These are phyloP conservation scores for Adiantum capillusveneris DNA, from an alignment of 75 land plant species.

Conservation along the genomic window DNA sequence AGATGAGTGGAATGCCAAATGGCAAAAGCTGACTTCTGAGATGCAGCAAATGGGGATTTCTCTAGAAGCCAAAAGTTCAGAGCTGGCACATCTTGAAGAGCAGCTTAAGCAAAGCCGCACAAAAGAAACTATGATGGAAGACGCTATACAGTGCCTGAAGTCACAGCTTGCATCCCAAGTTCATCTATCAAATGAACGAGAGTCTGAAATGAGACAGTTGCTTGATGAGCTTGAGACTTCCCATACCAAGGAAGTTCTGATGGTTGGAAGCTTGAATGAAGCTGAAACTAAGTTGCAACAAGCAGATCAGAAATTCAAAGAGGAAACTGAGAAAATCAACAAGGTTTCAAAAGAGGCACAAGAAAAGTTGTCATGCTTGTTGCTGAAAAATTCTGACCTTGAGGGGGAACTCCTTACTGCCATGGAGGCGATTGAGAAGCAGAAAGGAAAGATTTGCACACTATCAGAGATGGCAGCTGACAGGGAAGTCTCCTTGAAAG, in stretches of 20 bases:
- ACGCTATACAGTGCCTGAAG: slow-evolving; percentile 13
- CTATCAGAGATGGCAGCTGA: slow-evolving; percentile 1
- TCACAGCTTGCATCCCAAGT: slow-evolving; percentile 8
- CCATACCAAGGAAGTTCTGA: slow-evolving; percentile 1
- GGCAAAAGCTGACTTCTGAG: slow-evolving; percentile 5
- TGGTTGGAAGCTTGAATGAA: slow-evolving; percentile 1
- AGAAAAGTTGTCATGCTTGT: background rate
- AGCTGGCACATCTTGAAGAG: slow-evolving; percentile 9
- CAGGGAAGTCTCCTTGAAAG: slow-evolving; percentile 14
- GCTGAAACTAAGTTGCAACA: slow-evolving; percentile 13
- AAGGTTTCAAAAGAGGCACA: background rate
- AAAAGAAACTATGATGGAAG: slow-evolving; percentile 13
- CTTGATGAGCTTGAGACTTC: slow-evolving; percentile 15
- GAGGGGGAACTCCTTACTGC: slow-evolving; percentile 11
- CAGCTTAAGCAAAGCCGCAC: slow-evolving; percentile 9
- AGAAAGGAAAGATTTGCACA: slow-evolving; percentile 10
- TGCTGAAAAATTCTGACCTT: background rate
- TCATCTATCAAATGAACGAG: background rate
- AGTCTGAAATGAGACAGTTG: slow-evolving; percentile 13
- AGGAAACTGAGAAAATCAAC: slow-evolving; percentile 6
- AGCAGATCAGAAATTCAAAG: slow-evolving; percentile 13
- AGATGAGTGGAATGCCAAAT: slow-evolving; percentile 5
- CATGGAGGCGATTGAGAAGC: slow-evolving; percentile 3
- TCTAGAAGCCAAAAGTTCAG: slow-evolving; percentile 9
- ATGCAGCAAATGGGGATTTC: slow-evolving; percentile 2